phyloP scores from a whole-genome alignment of 192 early-diverging fungal genomes.

The Coemansia erecta region DNA sequence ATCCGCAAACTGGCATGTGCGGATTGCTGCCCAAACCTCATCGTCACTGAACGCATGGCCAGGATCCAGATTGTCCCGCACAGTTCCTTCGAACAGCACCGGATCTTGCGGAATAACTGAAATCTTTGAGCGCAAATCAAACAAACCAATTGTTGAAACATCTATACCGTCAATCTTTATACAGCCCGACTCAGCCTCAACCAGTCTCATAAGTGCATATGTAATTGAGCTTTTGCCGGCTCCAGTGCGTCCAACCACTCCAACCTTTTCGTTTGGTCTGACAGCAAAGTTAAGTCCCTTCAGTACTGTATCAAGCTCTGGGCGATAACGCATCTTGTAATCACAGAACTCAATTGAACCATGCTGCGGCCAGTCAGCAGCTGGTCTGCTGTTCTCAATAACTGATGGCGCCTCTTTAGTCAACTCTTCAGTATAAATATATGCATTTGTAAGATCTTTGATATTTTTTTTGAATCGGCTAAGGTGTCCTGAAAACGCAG shows the following conservation, averaged over 20 bases:
- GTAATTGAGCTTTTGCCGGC: neutral
- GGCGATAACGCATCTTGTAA: too few species aligned
- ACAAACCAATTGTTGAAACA: conserved; percentile 52
- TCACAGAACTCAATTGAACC: too few species aligned
- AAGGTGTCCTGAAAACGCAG: neutral
- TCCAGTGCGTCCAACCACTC: neutral
- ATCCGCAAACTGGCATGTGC: too few species aligned
- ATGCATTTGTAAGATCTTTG: neutral
- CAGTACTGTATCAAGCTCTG: neutral
- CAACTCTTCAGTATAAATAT: too few species aligned
- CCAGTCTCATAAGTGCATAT: neutral
- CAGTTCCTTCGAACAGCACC: conserved; percentile 59
- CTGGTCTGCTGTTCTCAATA: neutral
- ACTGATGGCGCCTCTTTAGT: neutral
- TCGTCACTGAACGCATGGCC: neutral
- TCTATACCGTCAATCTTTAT: conserved; percentile 56
- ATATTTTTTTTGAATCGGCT: neutral
- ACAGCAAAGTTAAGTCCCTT: neutral
- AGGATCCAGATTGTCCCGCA: conserved; percentile 62
- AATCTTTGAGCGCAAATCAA: conserved; percentile 50
- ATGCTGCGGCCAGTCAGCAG: neutral
- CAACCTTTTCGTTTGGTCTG: too few species aligned
- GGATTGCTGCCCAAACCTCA: too few species aligned
- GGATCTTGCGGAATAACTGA: conserved; percentile 64
- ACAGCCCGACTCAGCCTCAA: conserved; percentile 44